A percentile compares a stretch with the other conserved stretches of the same genome.
Conservation (phyloP, 306 rosid genomes). For the Prunus dulcis region DNA sequence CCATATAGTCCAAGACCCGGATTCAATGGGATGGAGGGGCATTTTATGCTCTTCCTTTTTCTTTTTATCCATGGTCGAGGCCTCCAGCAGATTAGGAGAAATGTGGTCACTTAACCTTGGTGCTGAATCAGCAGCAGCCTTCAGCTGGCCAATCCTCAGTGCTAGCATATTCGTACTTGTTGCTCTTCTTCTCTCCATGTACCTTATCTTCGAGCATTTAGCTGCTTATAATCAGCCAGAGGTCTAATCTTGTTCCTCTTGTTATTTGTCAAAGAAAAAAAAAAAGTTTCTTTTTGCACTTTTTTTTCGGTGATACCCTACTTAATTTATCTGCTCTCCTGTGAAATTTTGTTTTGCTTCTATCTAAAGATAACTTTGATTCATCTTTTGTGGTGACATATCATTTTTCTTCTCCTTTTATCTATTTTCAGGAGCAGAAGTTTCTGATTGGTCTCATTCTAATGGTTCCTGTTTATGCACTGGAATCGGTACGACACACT, state of each 20-base stretch:
- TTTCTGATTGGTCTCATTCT: slow-evolving; percentile 92
- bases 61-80: slow-evolving; percentile 55
- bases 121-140: slow-evolving; percentile 43
- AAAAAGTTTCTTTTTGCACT: background rate
- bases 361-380: background rate
- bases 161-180: slow-evolving; percentile 76
- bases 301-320: background rate
- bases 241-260: slow-evolving; percentile 43
- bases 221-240: slow-evolving; percentile 96
- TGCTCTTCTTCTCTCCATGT: slow-evolving; percentile 81
- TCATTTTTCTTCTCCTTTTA: background rate
- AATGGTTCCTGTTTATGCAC: slow-evolving; percentile 97
- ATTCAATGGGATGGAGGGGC: slow-evolving; percentile 61
- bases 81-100: slow-evolving; percentile 59
- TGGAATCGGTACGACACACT: slow-evolving; percentile 77
- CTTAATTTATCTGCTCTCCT: background rate
- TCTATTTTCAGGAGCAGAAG: slow-evolving; percentile 87
- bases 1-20: slow-evolving; percentile 9
- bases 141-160: slow-evolving; percentile 83
- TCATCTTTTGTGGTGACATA: slow-evolving; percentile 8
- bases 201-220: slow-evolving; percentile 87
- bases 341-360: slow-evolving; percentile 1
- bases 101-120: slow-evolving; percentile 51
- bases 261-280: slow-evolving; percentile 6
- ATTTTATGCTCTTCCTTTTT: slow-evolving; percentile 46